Conservation (phyloP, 257 asterid species). For the Solanum gandarillasii region DNA sequence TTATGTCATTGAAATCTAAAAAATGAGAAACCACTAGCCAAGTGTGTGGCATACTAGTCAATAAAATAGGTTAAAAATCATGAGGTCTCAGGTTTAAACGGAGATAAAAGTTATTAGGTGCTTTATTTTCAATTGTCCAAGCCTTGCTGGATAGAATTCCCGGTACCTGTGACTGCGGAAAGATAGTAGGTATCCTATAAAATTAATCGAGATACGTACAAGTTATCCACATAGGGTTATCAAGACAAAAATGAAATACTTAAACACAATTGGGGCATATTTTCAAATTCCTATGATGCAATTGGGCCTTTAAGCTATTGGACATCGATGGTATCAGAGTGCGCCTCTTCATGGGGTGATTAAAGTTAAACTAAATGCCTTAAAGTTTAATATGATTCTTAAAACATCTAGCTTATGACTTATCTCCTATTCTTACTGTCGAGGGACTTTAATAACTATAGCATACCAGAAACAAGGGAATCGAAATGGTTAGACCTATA, state of each 20-base stretch:
- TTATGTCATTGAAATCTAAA: background rate
- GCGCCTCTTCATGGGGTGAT: background rate
- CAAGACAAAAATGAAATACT: background rate
- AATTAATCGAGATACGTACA: background rate
- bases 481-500: no score
- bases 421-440: background rate
- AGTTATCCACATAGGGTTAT: background rate
- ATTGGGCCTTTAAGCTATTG: background rate
- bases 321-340: background rate
- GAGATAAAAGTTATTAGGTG: background rate
- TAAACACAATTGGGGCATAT: background rate
- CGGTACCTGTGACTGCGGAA: fast-evolving
- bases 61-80: background rate
- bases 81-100: fast-evolving
- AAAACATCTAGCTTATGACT: background rate
- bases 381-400: background rate
- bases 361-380: background rate
- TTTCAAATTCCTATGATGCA: background rate
- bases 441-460: background rate
- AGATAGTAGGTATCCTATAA: background rate
- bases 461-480: background rate
- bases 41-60: background rate
- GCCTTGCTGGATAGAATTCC: background rate
- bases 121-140: background rate
- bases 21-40: background rate